Evolutionary conservation across 1,139 yeast genomes (phyloP).

Genomic region (Candida tropicalis): DNA sequence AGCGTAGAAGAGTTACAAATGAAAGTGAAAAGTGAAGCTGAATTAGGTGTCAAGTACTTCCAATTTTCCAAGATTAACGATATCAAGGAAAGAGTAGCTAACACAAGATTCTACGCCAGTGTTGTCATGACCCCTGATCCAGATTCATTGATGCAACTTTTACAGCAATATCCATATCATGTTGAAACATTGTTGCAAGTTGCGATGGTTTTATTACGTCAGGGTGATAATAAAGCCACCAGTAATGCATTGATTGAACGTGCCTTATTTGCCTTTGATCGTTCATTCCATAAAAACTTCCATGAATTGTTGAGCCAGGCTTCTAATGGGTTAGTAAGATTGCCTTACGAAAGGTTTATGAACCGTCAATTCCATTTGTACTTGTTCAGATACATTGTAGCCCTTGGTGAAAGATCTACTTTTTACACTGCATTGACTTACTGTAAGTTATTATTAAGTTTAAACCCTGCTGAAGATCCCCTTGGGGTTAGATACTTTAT

Average conservation of each 20-base stretch:
- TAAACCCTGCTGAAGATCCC: constrained; percentile 83
- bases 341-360: constrained; percentile 75
- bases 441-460: constrained; percentile 66
- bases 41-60: constrained; percentile 57
- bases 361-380: constrained; percentile 80
- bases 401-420: constrained; percentile 77
- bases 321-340: constrained; percentile 60
- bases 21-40: constrained; percentile 47
- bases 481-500: constrained; percentile 81
- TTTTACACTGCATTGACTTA: constrained; percentile 75
- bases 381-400: constrained; percentile 69
- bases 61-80: constrained; percentile 47
- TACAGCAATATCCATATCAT: constrained; percentile 70
- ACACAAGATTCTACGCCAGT: constrained; percentile 65
- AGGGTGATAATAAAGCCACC: constrained; percentile 70
- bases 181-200: constrained; percentile 79
- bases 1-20: constrained; percentile 27
- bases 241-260: constrained; percentile 75
- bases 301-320: constrained; percentile 53
- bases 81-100: constrained; percentile 47
- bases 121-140: constrained; percentile 75
- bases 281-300: constrained; percentile 46
- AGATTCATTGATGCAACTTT: constrained; percentile 58
- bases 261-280: constrained; percentile 77
- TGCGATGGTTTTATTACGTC: constrained; percentile 72